Conservation (phyloP, 176 grass and related monocot species). For the Alloteropsis semialata region DNA sequence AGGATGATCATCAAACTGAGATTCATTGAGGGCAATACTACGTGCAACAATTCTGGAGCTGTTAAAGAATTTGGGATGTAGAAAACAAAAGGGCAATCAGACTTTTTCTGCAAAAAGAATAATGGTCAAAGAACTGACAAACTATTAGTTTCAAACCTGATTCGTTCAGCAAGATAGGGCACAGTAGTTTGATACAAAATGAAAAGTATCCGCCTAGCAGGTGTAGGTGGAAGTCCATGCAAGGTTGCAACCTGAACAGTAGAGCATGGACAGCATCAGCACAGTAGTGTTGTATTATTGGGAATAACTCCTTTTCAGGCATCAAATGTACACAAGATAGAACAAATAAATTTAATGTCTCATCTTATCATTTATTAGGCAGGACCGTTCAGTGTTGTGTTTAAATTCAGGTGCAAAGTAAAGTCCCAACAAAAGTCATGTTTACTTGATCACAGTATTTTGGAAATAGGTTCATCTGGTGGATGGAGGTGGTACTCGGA, state of each 20-base stretch:
- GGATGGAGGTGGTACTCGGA: not conserved
- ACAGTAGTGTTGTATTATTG: not conserved
- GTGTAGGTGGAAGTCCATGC: slow-evolving; percentile 80
- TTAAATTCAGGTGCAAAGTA: slow-evolving; percentile 3
- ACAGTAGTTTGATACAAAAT: slow-evolving; percentile 89
- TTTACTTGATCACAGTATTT: not conserved
- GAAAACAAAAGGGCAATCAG: slow-evolving; percentile 19
- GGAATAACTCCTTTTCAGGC: not conserved
- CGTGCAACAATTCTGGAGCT: slow-evolving; percentile 90
- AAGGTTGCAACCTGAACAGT: slow-evolving; percentile 67
- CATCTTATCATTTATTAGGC: not conserved
- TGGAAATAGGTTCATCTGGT: not conserved
- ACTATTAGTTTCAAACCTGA: slow-evolving; percentile 50
- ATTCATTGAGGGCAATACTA: slow-evolving; percentile 71
- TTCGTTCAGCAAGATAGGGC: slow-evolving; percentile 88
- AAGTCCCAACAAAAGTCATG: not conserved
- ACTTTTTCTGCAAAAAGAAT: slow-evolving; percentile 10
- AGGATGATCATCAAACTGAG: slow-evolving; percentile 52
- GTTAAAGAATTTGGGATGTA: slow-evolving; percentile 26
- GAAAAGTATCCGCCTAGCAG: slow-evolving; percentile 79
- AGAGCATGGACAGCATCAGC: slow-evolving; percentile 18
- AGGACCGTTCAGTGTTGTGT: not conserved
- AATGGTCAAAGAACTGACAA: not conserved
- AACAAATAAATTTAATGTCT: not conserved
- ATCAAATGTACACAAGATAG: not conserved